Evolutionary conservation across 2,329 filamentous ascomycete genomes (phyloP), one percentile per base, ranked within the genome.

Genomic region (Diaporthe citrichinensis): DNA sequence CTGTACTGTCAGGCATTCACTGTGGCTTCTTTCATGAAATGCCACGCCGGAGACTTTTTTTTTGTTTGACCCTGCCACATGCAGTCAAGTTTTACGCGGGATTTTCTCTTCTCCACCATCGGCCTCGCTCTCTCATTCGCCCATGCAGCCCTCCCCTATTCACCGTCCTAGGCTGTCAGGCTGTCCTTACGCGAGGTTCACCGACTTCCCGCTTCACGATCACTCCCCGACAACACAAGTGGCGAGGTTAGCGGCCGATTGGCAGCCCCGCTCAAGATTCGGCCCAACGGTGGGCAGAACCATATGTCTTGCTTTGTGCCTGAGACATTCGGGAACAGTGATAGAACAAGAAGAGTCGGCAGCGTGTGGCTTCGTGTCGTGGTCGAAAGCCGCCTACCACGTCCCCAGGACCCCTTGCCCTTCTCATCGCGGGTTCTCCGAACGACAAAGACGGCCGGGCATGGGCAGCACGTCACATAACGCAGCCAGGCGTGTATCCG

Each of bases 311-410:
- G 55, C 53, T 75, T 14, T 73, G 69, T 69, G 46, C 39, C 62
- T 71, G 61, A 77, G 76, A 77, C 76, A 77, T 71, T 71, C 74
- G 73, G 76, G 69, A 75, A 77, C 62, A 55, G 41, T 59, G 61
- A 73, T 71, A 58, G 62, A 23, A 77, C 69, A 71, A n/a, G 28
- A 20, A 46, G 49, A 34, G 17, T 73, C 68, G 59, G 51, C 25
- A 68, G 36, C 44, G 55, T 39, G 72, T 74, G 72, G 41, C 49
- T 71, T 71, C 58, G 44, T 72, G 61, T 46, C 71, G 53, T 62
- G 57, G 25, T 28, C 28, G 28, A 20, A 39, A 28, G 34, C 55
- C 58, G 14, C 10, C 44, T n/a, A 39, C 51, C 61, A 69, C 28
- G n/a, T 28, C 39, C 10, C n/a, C 41, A 34, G 25, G 41, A 4